Evolutionary conservation across 2,329 filamentous ascomycete species (phyloP), one percentile per base, ranked within the genome.

Genomic region (Coleophoma crateriformis): DNA sequence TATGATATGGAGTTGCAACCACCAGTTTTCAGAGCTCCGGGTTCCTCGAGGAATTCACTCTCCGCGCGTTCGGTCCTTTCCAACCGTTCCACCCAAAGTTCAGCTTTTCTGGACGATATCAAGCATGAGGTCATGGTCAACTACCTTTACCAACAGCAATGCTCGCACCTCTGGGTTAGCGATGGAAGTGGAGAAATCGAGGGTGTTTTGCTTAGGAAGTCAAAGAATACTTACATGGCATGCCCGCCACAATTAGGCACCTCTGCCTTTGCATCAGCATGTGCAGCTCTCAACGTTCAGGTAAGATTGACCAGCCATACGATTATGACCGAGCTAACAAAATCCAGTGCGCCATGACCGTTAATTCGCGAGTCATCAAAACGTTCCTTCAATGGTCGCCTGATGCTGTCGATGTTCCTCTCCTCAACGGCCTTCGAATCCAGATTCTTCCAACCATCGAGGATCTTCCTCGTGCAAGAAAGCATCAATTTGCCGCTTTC

Each of bases 101-200:
- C 77, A 37, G 68, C 76, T 50, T 76, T 85, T 52, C 67, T 87
- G 11, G 84, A 88, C 52, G 85, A 88, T 54, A 86, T 89, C 67
- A 88, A 86, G 67, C 84, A 89, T 61, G 87, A 90, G 66, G 84
- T 90, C 53, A 90, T 90, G 86, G 85, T 88, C 52, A 90, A 88
- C 68, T 89, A 88, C 64, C 73, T 91, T 22, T 89, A 89, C 67
- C 87, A 90, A 66, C 85, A 90, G 64, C 86, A 90, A 68, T 89
- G 85, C 61, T 78, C 80, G 12, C 79, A 82, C 53, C 75, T 89
- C 33, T 90, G 87, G 87, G 82, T 90, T 17, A 81, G 80, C 33
- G 84, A 88, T 58, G 80, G 78, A 34, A 82, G 76, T 45, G 84
- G 84, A 12, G 79, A 85, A 56, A 67, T 82, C 6, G 87, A 90